Conservation (phyloP, 1,284 basidiomycete genomes). For the Cryptococcus neoformans region DNA sequence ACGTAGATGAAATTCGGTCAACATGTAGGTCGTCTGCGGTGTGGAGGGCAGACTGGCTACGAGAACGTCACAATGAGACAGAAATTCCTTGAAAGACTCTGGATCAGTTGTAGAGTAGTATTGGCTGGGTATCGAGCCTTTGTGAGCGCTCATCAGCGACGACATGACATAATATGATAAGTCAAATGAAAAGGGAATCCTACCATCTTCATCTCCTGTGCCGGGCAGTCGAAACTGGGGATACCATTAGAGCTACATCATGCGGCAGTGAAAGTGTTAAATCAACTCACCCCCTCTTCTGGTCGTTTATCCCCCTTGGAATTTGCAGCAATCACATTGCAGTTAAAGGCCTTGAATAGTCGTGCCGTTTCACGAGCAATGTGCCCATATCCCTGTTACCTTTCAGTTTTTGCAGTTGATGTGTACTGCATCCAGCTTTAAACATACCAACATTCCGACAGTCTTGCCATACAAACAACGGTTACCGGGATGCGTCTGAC, state of each 20-base stretch:
- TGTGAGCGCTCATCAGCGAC: not conserved
- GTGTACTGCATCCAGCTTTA: constrained; percentile 1
- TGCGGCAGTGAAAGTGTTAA: too few relatives aligned
- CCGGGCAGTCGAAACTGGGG: constrained; percentile 20
- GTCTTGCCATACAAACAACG: constrained; percentile 21
- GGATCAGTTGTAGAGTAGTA: constrained; percentile 37
- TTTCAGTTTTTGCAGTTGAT: constrained; percentile 1
- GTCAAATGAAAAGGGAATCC: not conserved
- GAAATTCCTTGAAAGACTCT: constrained; percentile 31
- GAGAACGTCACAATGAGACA: constrained; percentile 33
- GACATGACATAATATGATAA: not conserved
- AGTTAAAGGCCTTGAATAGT: constrained; percentile 35
- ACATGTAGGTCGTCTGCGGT: constrained; percentile 27
- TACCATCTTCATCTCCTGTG: constrained; percentile 43
- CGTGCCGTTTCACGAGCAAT: constrained; percentile 43
- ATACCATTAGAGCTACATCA: constrained; percentile 18
- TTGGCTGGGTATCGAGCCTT: constrained; percentile 31
- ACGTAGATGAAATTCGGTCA: too few relatives aligned
- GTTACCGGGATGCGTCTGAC: constrained; percentile 1
- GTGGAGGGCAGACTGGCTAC: constrained; percentile 44
- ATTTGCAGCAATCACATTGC: constrained; percentile 44
- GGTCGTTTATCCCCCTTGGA: constrained; percentile 22
- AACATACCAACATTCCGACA: constrained; percentile 19
- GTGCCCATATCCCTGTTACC: constrained; percentile 28
- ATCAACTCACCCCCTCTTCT: constrained; percentile 22